Evolutionary conservation across 805 yeast species (phyloP), one percentile per base, ranked within the genome.

Genomic region (Pichia membranifaciens): DNA sequence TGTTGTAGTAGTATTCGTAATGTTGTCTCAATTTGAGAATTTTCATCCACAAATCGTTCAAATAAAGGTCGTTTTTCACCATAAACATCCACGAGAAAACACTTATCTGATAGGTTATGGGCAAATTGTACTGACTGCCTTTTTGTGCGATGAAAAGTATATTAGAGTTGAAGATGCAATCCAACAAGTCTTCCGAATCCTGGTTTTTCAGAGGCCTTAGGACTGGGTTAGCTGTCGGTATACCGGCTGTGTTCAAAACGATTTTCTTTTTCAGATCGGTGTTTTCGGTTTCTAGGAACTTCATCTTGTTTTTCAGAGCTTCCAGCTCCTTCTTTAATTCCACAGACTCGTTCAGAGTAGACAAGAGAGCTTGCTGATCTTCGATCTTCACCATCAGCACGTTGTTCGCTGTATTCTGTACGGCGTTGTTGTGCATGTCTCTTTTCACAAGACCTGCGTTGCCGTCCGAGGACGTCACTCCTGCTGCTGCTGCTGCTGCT

Each of bases 31-130:
- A 53, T 43, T 62, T 63, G 31, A 65, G 48, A 17, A 67, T 67
- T 49, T 67, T 67, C 47, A 64, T 52, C 83, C 83, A 78, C 21
- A 78, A 55, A 38, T 77, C 73, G 49, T 78, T 72, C 41, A 78
- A 58, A 54, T 76, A 77, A 5, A 79, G 76, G 53, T 78, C 83
- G 54, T 80, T 79, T 57, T 78, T 73, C 68, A 77, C 76, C 18
- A 78, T 70, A 23, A 80, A 79, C 54, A 78, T 61, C 81, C 82
- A 78, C 21, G 80, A 79, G 4, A 80, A 71, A 1, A 78, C 74
- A 49, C 80, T 59, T 21, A 67, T 67, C 44, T 67, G 69, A 48
- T 67, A 66, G 16, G 66, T 60, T 12, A 67, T 64, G 8, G 71
- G 69, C 49, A 67, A 64, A 40, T 64, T 64, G 45, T 62, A 62